phyloP scores from a whole-genome alignment of 495 filamentous ascomycete species.

The Podospora sp. region DNA sequence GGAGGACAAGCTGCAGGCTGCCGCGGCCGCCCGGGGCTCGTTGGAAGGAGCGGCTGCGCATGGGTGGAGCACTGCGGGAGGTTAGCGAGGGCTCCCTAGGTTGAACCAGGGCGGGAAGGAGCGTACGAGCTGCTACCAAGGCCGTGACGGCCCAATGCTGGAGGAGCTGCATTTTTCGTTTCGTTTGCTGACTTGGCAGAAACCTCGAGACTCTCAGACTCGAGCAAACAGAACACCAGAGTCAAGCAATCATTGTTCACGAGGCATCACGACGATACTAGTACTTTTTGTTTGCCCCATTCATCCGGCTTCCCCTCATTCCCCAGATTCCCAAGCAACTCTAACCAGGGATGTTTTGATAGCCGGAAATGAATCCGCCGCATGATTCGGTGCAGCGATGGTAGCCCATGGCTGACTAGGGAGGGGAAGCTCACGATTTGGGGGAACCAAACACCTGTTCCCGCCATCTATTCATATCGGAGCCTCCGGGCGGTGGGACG shows the following conservation, averaged over 20 bases:
- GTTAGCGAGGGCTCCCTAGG: background rate
- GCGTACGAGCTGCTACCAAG: slow-evolving; percentile 22
- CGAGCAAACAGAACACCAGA: too few relatives aligned
- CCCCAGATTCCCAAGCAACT: slow-evolving; percentile 5
- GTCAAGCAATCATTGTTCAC: too few relatives aligned
- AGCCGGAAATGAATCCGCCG: slow-evolving; percentile 1
- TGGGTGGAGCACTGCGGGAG: slow-evolving; percentile 19
- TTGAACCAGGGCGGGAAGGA: background rate
- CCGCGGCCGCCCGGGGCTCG: slow-evolving; percentile 14
- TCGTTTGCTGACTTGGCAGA: background rate
- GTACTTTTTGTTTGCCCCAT: slow-evolving; percentile 5
- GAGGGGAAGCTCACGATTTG: background rate
- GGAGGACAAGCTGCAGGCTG: slow-evolving; percentile 37
- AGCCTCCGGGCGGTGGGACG: background rate
- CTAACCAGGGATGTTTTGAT: background rate
- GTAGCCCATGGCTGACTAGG: background rate
- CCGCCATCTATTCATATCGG: slow-evolving; percentile 1
- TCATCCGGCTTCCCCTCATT: slow-evolving; percentile 16
- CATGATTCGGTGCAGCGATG: background rate
- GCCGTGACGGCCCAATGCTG: slow-evolving; percentile 19
- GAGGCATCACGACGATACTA: background rate
- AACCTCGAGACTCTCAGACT: background rate
- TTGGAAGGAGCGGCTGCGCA: slow-evolving; percentile 19
- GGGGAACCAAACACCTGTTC: background rate
- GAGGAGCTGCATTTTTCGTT: slow-evolving; percentile 20